Evolutionary conservation across 768 basidiomycete genomes (phyloP), one percentile per base, ranked within the genome.

Genomic region (Mycena capillaripes): DNA sequence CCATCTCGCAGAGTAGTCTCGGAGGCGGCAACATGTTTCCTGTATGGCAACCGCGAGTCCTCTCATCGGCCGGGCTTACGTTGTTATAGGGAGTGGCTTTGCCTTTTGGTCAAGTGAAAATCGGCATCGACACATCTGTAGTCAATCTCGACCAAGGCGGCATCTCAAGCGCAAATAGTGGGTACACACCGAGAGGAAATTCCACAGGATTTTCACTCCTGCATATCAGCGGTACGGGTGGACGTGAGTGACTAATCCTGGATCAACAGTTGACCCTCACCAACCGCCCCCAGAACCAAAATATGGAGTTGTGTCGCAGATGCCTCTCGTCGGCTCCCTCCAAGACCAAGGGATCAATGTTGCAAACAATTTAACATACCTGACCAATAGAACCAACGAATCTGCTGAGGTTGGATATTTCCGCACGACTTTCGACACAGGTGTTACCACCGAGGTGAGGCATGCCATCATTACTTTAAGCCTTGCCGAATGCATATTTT

Each of bases 381-480:
- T 62, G 30, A 62, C 60, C 27, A 62, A 62, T 25, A 46, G 60
- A 48, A 62, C 60, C 17, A 62, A 62, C 60, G 60, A 62, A 44
- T 48, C 29, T 23, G 60, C 60, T 12, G 40, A 44, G 30, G 60
- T 62, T 16, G 60, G 60, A 23, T 62, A 62, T 48, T 62, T 62
- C 60, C 60, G 60, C 25, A 62, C 60, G 17, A 62, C 60, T 4
- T 62, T 62, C 21, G 60, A 46, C 19, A 62, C 60, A n/a, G 60
- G 60, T 19, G 60, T 62, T 30, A 62, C 60, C 21, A 62, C 60
- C 27, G 60, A 62, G 60, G 60, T 62, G 40, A 27, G 60, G 38
- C 1, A n/a, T 40, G n/a, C n/a, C n/a, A 4, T 14, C 23, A 4
- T 17, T 17, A 23, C n/a, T 59, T 42, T 42, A 3, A 27, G 16